Evolutionary conservation across 331 rosid species (phyloP).

Genomic region (Acacia pycnantha): DNA sequence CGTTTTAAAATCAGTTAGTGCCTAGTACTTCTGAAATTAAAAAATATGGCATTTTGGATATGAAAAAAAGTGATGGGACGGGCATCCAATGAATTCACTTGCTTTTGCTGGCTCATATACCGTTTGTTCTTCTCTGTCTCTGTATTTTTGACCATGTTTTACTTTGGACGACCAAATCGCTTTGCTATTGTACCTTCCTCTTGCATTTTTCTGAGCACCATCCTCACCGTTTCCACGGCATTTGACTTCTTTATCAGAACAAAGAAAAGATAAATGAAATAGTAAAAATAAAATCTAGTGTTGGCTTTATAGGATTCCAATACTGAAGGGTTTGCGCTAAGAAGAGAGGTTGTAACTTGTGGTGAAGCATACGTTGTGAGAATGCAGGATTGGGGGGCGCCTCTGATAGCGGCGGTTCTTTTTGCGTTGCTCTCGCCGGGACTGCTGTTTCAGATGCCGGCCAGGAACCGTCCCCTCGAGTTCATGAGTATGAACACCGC

Average conservation of each 20-base stretch:
- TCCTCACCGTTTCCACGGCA: neutral
- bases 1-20: too few relatives aligned
- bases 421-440: conserved; percentile 84
- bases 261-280: neutral
- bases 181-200: neutral
- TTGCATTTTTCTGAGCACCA: neutral
- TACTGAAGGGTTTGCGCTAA: conserved; percentile 32
- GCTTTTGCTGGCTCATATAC: neutral
- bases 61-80: neutral
- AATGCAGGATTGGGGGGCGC: conserved; percentile 90
- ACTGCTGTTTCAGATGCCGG: conserved; percentile 83
- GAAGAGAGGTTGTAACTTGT: neutral
- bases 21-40: too few relatives aligned
- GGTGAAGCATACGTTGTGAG: neutral
- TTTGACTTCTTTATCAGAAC: neutral
- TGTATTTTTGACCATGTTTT: conserved; percentile 1
- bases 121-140: neutral
- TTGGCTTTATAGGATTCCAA: conserved; percentile 58
- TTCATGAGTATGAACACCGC: conserved; percentile 86
- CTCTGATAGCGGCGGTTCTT: conserved; percentile 69
- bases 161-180: neutral
- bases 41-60: too few relatives aligned
- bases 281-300: conserved; percentile 17
- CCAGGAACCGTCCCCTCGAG: conserved; percentile 52
- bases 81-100: neutral